Evolutionary conservation across 345 rosid species (phyloP), one percentile per base, ranked within the genome.

Genomic region (Lagerstroemia speciosa): DNA sequence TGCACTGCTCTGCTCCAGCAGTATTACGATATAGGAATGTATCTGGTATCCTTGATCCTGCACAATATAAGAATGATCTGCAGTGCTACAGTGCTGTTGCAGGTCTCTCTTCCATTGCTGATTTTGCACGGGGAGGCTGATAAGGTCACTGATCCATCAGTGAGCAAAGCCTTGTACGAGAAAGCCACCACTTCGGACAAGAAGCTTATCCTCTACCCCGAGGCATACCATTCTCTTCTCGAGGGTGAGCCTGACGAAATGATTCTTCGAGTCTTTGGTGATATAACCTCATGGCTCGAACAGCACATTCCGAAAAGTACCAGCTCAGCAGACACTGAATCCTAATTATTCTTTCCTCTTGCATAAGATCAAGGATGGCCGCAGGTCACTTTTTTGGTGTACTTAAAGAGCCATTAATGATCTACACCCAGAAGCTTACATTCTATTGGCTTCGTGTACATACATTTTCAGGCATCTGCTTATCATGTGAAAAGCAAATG

Each of bases 181-280:
- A 90, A 88, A 79, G 96, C 99, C 8, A 79, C 83, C 65, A 85
- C 89, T 67, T 60, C 76, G 65, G 97, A 94, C 89, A 94, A 94
- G 82, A 86, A 78, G 69, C 76, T 88, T 57, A 78, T 78, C 71
- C 75, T 89, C 50, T 92, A 89, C 62, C 71, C 85, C 62, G 89
- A 87, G 72, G 86, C 89, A 26, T 77, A 67, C 71, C 99, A 94
- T 80, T 65, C 93, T 58, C 86, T 94, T 41, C 86, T 92, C 0
- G 97, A 84, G 75, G 99, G 99, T 0, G 99, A 94, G 74, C 85
- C 99, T 10, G 99, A 94, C 71, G 98, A 92, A 27, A 70, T 58
- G 78, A 88, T 90, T 58, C 73, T 77, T 26, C 86, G 74, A 66
- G 98, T 89, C 77, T 76, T 92, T 17, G 67, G 62, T 3, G 97